Percentiles rank a stretch among this genome's conserved stretches.
phyloP scores from a whole-genome alignment of 2,329 filamentous ascomycete species.

The Mycocentrospora acerina region DNA sequence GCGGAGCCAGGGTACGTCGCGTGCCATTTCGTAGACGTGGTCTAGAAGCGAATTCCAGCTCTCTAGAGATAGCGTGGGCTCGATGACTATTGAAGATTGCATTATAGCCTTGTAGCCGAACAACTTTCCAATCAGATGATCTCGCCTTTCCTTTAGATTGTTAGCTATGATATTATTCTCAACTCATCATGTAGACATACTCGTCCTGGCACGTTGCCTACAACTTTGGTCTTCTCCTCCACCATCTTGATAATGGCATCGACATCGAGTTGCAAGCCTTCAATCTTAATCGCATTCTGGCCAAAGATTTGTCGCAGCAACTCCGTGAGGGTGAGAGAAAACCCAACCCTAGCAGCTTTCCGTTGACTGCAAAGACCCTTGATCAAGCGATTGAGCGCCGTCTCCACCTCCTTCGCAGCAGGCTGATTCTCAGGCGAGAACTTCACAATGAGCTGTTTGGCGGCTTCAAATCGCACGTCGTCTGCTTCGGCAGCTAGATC shows the following conservation, averaged over 20 bases:
- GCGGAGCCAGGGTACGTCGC: constrained; percentile 84
- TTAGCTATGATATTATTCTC: constrained; percentile 14
- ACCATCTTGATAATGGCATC: constrained; percentile 53
- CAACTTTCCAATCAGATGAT: constrained; percentile 80
- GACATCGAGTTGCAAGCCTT: constrained; percentile 42
- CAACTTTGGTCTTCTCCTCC: constrained; percentile 53
- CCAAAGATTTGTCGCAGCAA: constrained; percentile 71
- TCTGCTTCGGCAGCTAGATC: constrained; percentile 51
- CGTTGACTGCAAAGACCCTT: constrained; percentile 86
- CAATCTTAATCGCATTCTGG: constrained; percentile 26
- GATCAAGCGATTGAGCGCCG: constrained; percentile 60
- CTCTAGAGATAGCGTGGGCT: constrained; percentile 53
- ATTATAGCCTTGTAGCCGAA: constrained; percentile 88
- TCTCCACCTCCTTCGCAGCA: constrained; percentile 41
- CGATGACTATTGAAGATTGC: constrained; percentile 72
- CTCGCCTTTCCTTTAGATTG: constrained; percentile 73
- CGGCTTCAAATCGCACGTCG: constrained; percentile 47
- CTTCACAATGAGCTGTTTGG: constrained; percentile 46
- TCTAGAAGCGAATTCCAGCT: constrained; percentile 70
- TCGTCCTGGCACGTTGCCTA: constrained; percentile 56
- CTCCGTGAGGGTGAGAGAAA: constrained; percentile 85
- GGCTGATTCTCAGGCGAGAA: constrained; percentile 44
- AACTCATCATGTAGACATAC: constrained; percentile 39
- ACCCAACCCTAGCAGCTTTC: constrained; percentile 85
- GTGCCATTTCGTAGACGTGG: constrained; percentile 70